These are phyloP conservation scores for Centaurea solstitialis DNA, from an alignment of 129 eudicot genomes.

Conservation along the genomic window DNA sequence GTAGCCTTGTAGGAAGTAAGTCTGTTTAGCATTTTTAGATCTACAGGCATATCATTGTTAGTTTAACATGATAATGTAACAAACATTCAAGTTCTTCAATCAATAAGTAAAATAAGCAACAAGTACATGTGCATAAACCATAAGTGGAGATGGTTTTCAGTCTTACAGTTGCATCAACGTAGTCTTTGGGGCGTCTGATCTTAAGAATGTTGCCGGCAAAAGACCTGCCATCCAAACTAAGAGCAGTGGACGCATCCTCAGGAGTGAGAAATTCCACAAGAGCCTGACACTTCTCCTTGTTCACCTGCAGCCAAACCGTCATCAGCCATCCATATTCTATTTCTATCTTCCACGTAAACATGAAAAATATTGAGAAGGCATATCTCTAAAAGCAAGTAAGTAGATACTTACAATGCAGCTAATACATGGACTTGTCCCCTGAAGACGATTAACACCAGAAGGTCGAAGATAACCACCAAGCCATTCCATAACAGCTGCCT, in stretches of 20 bases:
- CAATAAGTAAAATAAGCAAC: constrained; percentile 3
- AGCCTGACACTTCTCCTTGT: constrained; percentile 97
- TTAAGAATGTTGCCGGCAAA: constrained; percentile 68
- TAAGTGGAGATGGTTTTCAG: constrained; percentile 33
- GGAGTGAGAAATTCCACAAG: constrained; percentile 94
- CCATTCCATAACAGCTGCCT: constrained; percentile 73
- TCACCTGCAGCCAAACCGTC: constrained; percentile 53
- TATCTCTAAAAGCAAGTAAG: constrained; percentile 5
- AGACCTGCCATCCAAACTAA: constrained; percentile 70
- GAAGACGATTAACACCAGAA: constrained; percentile 64
- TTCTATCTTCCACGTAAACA: not conserved
- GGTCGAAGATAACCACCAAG: constrained; percentile 67
- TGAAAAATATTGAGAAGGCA: not conserved
- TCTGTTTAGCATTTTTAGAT: constrained; percentile 1
- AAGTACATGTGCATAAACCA: constrained; percentile 22
- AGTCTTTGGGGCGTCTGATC: constrained; percentile 93
- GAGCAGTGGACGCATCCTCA: constrained; percentile 91
- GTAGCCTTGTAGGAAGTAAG: not conserved
- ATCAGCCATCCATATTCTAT: not conserved
- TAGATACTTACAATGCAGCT: constrained; percentile 79
- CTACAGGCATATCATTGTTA: not conserved
- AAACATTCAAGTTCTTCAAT: not conserved
- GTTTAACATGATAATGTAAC: constrained; percentile 10
- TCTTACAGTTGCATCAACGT: constrained; percentile 70
- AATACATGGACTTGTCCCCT: constrained; percentile 78